These are phyloP conservation scores for Blastobotrys niveus DNA, from an alignment of 1,139 yeast genomes.

Conservation along the genomic window DNA sequence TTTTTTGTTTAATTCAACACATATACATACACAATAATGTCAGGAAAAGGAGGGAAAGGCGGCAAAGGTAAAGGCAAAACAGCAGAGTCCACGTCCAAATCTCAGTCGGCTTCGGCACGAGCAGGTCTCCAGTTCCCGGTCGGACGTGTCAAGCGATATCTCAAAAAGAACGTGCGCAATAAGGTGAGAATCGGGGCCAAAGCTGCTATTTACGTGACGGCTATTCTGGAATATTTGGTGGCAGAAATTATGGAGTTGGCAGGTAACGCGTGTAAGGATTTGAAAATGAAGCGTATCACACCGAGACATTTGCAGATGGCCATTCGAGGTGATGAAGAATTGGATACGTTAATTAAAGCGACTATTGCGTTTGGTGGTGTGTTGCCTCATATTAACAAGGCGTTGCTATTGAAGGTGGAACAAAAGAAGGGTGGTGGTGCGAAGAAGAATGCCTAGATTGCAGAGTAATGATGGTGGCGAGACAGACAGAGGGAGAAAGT, in stretches of 20 bases:
- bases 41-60: conserved; percentile 91
- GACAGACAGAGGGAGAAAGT: no score
- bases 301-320: conserved; percentile 99
- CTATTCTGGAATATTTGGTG: conserved; percentile 93
- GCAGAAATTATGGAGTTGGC: conserved; percentile 99
- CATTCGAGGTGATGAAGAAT: conserved; percentile 97
- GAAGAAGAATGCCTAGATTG: conserved; percentile 27
- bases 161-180: conserved; percentile 87
- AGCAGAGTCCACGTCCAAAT: conserved; percentile 64
- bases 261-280: conserved; percentile 98
- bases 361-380: conserved; percentile 99
- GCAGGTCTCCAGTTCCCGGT: conserved; percentile 98
- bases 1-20: no score
- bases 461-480: no score
- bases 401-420: conserved; percentile 86
- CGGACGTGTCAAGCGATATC: conserved; percentile 94
- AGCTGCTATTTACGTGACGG: conserved; percentile 94
- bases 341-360: conserved; percentile 91
- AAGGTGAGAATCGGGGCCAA: conserved; percentile 96
- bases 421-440: conserved; percentile 51
- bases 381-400: conserved; percentile 94
- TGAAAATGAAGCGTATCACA: conserved; percentile 96
- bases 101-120: conserved; percentile 89
- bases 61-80: conserved; percentile 71
- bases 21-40: conserved; percentile 45